A percentile compares a stretch with the other conserved stretches of the same genome.
Conservation (phyloP, 1,139 yeast genomes). For the Arxiozyma slooffiae region DNA sequence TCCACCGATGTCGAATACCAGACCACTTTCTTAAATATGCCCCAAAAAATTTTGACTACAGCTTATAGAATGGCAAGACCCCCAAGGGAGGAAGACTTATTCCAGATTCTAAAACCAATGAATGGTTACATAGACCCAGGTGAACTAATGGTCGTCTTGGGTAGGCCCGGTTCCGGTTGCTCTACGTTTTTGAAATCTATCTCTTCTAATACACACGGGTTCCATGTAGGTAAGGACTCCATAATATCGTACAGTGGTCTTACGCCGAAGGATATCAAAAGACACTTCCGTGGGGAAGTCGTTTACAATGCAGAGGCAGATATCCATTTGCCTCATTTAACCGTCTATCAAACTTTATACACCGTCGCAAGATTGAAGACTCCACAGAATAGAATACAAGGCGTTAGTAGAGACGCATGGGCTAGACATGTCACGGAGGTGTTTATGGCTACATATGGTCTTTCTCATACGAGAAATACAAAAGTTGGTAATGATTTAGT, state of each 20-base stretch:
- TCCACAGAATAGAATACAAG: conserved; percentile 55
- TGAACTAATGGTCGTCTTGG: conserved; percentile 64
- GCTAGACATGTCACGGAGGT: conserved; percentile 58
- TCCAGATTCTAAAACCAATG: conserved; percentile 58
- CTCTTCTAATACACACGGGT: conserved; percentile 65
- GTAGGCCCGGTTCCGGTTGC: conserved; percentile 83
- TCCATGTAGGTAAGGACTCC: conserved; percentile 47
- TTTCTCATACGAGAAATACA: conserved; percentile 57
- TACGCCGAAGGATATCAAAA: conserved; percentile 39
- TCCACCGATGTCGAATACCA: conserved; percentile 77
- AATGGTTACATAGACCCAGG: conserved; percentile 63
- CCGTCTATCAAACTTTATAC: conserved; percentile 60
- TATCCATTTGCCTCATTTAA: conserved; percentile 25
- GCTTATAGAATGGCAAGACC: conserved; percentile 20
- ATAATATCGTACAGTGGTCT: conserved; percentile 43
- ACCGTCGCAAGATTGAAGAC: conserved; percentile 58
- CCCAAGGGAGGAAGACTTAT: conserved; percentile 17
- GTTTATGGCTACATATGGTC: conserved; percentile 64
- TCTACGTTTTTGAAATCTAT: conserved; percentile 66
- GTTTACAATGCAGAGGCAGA: conserved; percentile 70
- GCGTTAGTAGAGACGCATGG: conserved; percentile 47
- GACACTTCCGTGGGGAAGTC: conserved; percentile 57
- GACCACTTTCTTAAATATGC: conserved; percentile 54
- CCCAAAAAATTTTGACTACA: conserved; percentile 21
- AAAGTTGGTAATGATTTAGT: conserved; percentile 12